Percentiles rank a stretch among this genome's conserved stretches.
Evolutionary conservation across 768 basidiomycete genomes (phyloP).

Genomic region (Lactifluus subvellereus): DNA sequence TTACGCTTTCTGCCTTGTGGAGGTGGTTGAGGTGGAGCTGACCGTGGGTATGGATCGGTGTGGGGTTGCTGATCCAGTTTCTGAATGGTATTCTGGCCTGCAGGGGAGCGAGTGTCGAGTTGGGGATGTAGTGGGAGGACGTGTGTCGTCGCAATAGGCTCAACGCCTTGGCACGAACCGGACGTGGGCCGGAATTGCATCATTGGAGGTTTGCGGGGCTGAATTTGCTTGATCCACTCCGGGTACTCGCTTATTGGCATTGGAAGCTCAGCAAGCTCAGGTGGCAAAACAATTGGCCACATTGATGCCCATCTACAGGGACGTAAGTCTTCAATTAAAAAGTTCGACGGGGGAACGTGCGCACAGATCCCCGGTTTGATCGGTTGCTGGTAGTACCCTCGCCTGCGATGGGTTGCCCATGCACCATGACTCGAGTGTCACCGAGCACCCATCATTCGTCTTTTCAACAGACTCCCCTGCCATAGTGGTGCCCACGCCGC

Average conservation of each 20-base stretch:
- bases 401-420: no score
- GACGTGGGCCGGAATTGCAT: no score
- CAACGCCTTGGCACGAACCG: no score
- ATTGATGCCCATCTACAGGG: not conserved
- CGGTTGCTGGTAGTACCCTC: not conserved
- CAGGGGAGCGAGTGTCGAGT: conserved; percentile 39
- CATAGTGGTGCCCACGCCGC: no score
- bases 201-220: no score
- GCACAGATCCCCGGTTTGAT: no score
- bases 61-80: conserved; percentile 47
- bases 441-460: not conserved
- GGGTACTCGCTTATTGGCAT: not conserved
- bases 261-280: not conserved
- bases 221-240: not conserved
- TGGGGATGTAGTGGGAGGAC: conserved; percentile 42
- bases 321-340: no score
- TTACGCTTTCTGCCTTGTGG: conserved; percentile 43
- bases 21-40: conserved; percentile 34
- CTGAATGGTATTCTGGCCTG: conserved; percentile 56
- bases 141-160: no score
- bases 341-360: no score
- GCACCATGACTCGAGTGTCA: not conserved
- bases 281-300: not conserved
- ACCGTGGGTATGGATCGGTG: conserved; percentile 43
- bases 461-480: no score